Evolutionary conservation across 768 basidiomycete genomes (phyloP).

Genomic region (Amanita rubescens): DNA sequence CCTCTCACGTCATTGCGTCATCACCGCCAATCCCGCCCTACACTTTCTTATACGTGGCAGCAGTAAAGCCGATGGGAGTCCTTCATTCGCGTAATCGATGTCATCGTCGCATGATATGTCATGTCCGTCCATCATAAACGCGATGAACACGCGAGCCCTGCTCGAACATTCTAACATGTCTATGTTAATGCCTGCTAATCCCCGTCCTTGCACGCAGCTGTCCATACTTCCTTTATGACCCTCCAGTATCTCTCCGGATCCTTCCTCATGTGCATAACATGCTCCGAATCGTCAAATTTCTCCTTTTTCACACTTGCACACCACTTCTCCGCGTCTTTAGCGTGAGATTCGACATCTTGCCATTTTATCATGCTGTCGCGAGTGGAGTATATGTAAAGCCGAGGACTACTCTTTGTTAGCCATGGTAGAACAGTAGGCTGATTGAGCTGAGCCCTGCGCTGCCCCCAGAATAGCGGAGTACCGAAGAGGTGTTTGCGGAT

Average conservation of each 20-base stretch:
- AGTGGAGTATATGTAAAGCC: slow-evolving; percentile 41
- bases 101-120: too few relatives aligned
- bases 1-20: too few relatives aligned
- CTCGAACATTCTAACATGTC: not conserved
- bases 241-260: slow-evolving; percentile 40
- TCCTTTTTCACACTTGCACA: slow-evolving; percentile 29
- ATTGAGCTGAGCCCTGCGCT: slow-evolving; percentile 20
- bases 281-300: slow-evolving; percentile 32
- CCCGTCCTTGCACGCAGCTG: slow-evolving; percentile 17
- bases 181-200: not conserved
- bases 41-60: too few relatives aligned
- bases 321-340: slow-evolving; percentile 18
- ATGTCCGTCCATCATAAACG: too few relatives aligned
- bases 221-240: slow-evolving; percentile 31
- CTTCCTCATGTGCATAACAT: slow-evolving; percentile 38
- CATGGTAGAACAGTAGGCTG: slow-evolving; percentile 30
- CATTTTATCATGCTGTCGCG: slow-evolving; percentile 32
- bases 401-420: slow-evolving; percentile 28
- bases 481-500: not conserved
- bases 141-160: too few relatives aligned
- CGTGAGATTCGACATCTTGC: slow-evolving; percentile 31
- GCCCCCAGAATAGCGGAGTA: not conserved
- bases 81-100: too few relatives aligned
- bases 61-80: too few relatives aligned
- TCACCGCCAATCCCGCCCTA: too few relatives aligned